Base-by-base conservation (phyloP, 768 basidiomycete species). In the Chalciporus chontae region DNA sequence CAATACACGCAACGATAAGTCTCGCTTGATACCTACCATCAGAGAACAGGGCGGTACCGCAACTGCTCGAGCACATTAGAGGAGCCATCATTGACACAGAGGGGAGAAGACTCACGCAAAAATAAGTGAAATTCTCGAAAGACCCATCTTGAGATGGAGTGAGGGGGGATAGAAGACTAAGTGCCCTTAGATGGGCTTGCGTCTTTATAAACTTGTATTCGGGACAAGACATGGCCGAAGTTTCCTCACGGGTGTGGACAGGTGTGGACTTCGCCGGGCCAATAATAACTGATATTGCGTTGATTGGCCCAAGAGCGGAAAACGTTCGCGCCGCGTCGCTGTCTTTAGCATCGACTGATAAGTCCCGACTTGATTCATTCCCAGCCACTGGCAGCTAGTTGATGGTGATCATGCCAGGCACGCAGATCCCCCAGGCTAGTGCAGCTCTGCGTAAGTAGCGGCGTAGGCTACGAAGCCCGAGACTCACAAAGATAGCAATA, bases 21-120 rank as follows among this genome's bases (percentile, higher is more conserved):
- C 34, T 34, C 15, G 15, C 14, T 31, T 46, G 21, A 18, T 10
- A 32, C 57, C 23, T 68, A 86, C 89, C 90, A 66, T 93, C 90
- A 23, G 89, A 90, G 71, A 93, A 91, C 40, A 92, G 73, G 38
- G 90, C 90, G 3, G 90, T 93, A 62, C 90, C 90, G 64, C 90
- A 91, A 14, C 88, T 90, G 54, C 45, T 45, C 45, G 44, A 37
- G 37, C 14, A 26, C 2, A 23, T 48, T 17, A 48, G 53, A 18
- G 51, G 27, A 44, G 42, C 37, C 37, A 34, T 36, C 5, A 19
- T 13, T 31, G 23, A 18, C 17, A 45, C 1, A 2, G 24, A 18
- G 3, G 24, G 9, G 15, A 37, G 11, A 40, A 32, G 7, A 53
- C 84, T 43, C 56, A 90, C 89, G 89, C 89, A 63, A 92, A 92